Evolutionary conservation across 805 yeast species (phyloP), one percentile per base, ranked within the genome.

Genomic region (Wickerhamiella galacta): DNA sequence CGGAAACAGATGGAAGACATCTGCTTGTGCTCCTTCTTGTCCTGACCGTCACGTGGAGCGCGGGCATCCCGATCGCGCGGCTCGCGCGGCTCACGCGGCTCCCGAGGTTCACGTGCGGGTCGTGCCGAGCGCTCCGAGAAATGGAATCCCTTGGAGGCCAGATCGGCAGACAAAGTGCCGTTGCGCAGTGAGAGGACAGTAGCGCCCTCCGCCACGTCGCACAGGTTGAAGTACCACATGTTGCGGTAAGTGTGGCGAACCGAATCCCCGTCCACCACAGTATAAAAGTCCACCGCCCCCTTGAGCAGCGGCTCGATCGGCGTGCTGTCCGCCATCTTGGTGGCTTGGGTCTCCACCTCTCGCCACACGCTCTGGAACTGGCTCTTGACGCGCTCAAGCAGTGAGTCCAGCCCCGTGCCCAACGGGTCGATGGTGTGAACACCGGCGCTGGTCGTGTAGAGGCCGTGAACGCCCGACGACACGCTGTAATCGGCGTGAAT

Each of bases 221-320:
- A 69, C 28, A 78, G 56, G 44, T 75, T 75, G 51, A 72, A 73
- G 51, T 78, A 81, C 92, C 92, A 78, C 36, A 74, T 61, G 45
- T 73, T 72, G 46, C 72, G 74, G 52, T 72, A 76, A 1, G 82
- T 70, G 11, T 67, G 60, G 28, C 25, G 22, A 15, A 25, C 11
- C 16, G n/a, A n/a, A n/a, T n/a, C n/a, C n/a, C n/a, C n/a, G n/a
- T n/a, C n/a, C n/a, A n/a, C n/a, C n/a, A n/a, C n/a, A n/a, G n/a
- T n/a, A n/a, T n/a, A n/a, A n/a, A n/a, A n/a, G n/a, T n/a, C n/a
- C n/a, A n/a, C n/a, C n/a, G n/a, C n/a, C n/a, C n/a, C n/a, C n/a
- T n/a, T n/a, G n/a, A n/a, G n/a, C n/a, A n/a, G n/a, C n/a, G n/a
- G n/a, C n/a, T n/a, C n/a, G n/a, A n/a, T n/a, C n/a, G n/a, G n/a